Conservation (phyloP, 2,329 filamentous ascomycete species). For the Xylariaceae sp. region DNA sequence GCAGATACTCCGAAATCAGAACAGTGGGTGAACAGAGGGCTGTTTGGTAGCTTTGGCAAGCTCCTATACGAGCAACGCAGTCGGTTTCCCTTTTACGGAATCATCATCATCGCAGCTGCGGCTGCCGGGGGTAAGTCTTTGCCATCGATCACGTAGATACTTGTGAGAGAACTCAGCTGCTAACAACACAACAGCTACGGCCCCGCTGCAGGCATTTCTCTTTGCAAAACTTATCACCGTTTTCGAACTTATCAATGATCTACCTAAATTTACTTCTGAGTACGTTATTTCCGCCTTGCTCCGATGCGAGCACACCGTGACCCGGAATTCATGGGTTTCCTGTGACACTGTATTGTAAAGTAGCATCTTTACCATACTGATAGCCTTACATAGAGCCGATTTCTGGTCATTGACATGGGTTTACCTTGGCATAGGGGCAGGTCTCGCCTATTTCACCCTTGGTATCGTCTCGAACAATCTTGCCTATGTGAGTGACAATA, state of each 20-base stretch:
- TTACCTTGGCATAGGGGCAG: constrained; percentile 50
- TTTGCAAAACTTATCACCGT: constrained; percentile 51
- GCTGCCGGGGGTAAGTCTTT: constrained; percentile 31
- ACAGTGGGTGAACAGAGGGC: constrained; percentile 35
- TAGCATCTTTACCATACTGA: constrained; percentile 4
- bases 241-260: constrained; percentile 38
- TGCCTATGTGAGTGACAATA: constrained; percentile 32
- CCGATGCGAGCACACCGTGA: not conserved
- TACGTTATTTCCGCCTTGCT: constrained; percentile 4
- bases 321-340: not conserved
- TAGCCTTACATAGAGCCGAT: constrained; percentile 32
- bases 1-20: constrained; percentile 17
- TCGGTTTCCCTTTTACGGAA: constrained; percentile 46
- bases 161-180: not conserved
- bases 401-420: constrained; percentile 68
- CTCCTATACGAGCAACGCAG: constrained; percentile 54
- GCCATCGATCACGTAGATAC: no score
- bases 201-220: constrained; percentile 51
- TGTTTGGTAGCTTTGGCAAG: constrained; percentile 52
- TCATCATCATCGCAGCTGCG: constrained; percentile 47
- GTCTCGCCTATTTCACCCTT: constrained; percentile 50
- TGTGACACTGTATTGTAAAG: no score
- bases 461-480: constrained; percentile 42
- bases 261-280: constrained; percentile 34
- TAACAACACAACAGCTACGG: constrained; percentile 32